phyloP scores from a whole-genome alignment of 495 filamentous ascomycete species.

The Tuber calosporum region DNA sequence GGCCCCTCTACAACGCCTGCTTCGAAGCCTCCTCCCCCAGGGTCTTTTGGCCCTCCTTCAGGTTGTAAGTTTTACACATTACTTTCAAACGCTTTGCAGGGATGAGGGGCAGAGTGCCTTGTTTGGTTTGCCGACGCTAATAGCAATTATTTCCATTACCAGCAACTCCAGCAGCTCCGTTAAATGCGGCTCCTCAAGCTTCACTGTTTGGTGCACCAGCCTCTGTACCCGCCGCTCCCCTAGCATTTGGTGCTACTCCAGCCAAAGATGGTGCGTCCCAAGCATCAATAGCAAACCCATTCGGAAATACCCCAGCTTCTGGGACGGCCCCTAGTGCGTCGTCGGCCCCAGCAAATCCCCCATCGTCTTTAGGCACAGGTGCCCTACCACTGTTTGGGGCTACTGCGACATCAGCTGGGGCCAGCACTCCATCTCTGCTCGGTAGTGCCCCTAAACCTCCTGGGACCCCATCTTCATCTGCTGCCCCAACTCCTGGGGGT shows the following conservation, averaged over 20 bases:
- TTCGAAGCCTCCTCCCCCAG: conserved; percentile 26
- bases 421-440: conserved; percentile 17
- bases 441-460: conserved; percentile 13
- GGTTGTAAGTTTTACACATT: neutral
- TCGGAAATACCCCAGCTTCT: conserved; percentile 10
- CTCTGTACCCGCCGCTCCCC: neutral
- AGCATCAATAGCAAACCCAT: conserved; percentile 5
- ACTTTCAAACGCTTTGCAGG: neutral
- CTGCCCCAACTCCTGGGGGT: conserved; percentile 10
- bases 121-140: neutral
- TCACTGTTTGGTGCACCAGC: neutral
- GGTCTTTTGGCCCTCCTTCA: conserved; percentile 13
- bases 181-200: conserved; percentile 5
- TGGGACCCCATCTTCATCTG: conserved; percentile 14
- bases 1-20: conserved; percentile 31
- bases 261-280: conserved; percentile 3
- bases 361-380: neutral
- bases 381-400: conserved; percentile 12
- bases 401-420: conserved; percentile 12
- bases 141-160: neutral
- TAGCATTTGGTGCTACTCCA: neutral
- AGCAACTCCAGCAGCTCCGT: conserved; percentile 13
- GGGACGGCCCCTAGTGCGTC: conserved; percentile 1
- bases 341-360: conserved; percentile 14
- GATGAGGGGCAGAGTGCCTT: neutral